Percentiles rank a stretch among this genome's conserved stretches.
phyloP scores from a whole-genome alignment of 768 basidiomycete species.

The Fomitopsis pulvina region DNA sequence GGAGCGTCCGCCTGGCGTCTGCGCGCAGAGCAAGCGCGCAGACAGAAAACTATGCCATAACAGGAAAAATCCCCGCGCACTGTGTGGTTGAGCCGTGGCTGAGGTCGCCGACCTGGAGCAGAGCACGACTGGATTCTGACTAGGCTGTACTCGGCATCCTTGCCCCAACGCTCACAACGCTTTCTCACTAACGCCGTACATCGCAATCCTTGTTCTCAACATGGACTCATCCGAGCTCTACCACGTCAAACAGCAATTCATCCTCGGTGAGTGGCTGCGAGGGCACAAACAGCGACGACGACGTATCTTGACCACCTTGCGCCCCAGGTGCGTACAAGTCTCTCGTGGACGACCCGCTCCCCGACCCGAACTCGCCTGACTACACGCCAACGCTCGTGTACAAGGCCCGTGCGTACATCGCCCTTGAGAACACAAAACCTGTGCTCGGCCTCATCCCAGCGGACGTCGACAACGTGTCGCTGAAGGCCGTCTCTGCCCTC shows the following conservation, averaged over 20 bases:
- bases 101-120: too few species aligned
- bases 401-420: slow-evolving; percentile 73
- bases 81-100: too few species aligned
- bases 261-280: slow-evolving; percentile 42
- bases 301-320: neutral
- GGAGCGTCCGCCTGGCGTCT: too few species aligned
- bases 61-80: too few species aligned
- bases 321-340: slow-evolving; percentile 58
- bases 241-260: slow-evolving; percentile 69
- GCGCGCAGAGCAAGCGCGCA: too few species aligned
- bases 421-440: slow-evolving; percentile 51
- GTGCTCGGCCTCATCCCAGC: slow-evolving; percentile 52
- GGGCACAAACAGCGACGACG: neutral
- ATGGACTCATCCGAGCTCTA: slow-evolving; percentile 63
- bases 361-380: slow-evolving; percentile 56
- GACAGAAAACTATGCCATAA: too few species aligned
- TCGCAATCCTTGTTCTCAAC: neutral
- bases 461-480: slow-evolving; percentile 54
- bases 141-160: too few species aligned
- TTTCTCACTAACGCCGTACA: too few species aligned
- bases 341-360: slow-evolving; percentile 47
- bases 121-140: too few species aligned
- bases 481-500: slow-evolving; percentile 67
- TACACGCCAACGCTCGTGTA: slow-evolving; percentile 64
- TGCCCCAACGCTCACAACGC: too few species aligned